Conservation (phyloP, 805 yeast species). For the Schwanniomyces polymorphus region DNA sequence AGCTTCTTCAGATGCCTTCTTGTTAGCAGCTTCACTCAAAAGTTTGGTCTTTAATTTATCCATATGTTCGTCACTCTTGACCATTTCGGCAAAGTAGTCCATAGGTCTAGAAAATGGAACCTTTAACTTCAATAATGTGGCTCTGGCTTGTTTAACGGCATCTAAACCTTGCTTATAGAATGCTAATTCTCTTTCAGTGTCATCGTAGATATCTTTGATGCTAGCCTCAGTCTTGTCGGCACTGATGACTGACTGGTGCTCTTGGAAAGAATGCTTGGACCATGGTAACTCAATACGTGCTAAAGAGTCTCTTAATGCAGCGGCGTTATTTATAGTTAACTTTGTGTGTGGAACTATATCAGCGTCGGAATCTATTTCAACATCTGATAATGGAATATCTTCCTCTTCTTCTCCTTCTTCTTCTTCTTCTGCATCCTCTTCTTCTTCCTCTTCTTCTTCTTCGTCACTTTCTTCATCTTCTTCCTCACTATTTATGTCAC, state of each 20-base stretch:
- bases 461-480: slow-evolving; percentile 29
- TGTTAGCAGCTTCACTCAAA: slow-evolving; percentile 74
- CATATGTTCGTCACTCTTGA: slow-evolving; percentile 97
- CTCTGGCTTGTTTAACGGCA: slow-evolving; percentile 75
- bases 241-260: slow-evolving; percentile 76
- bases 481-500: slow-evolving; percentile 31
- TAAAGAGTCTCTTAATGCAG: slow-evolving; percentile 74
- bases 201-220: slow-evolving; percentile 89
- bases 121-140: slow-evolving; percentile 62
- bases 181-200: slow-evolving; percentile 92
- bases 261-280: slow-evolving; percentile 70
- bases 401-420: slow-evolving; percentile 67
- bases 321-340: slow-evolving; percentile 79
- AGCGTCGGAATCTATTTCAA: slow-evolving; percentile 89
- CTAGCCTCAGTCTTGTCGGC: slow-evolving; percentile 58
- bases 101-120: slow-evolving; percentile 90
- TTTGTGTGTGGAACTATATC: slow-evolving; percentile 92
- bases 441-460: slow-evolving; percentile 49
- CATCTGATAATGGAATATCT: slow-evolving; percentile 87
- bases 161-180: slow-evolving; percentile 92
- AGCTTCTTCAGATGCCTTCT: slow-evolving; percentile 90
- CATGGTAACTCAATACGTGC: slow-evolving; percentile 67
- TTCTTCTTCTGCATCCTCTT: slow-evolving; percentile 54
- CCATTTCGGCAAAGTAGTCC: slow-evolving; percentile 98
- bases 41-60: slow-evolving; percentile 83